Evolutionary conservation across 495 filamentous ascomycete genomes (phyloP), one percentile per base, ranked within the genome.

Genomic region (Cryomyces antarcticus): DNA sequence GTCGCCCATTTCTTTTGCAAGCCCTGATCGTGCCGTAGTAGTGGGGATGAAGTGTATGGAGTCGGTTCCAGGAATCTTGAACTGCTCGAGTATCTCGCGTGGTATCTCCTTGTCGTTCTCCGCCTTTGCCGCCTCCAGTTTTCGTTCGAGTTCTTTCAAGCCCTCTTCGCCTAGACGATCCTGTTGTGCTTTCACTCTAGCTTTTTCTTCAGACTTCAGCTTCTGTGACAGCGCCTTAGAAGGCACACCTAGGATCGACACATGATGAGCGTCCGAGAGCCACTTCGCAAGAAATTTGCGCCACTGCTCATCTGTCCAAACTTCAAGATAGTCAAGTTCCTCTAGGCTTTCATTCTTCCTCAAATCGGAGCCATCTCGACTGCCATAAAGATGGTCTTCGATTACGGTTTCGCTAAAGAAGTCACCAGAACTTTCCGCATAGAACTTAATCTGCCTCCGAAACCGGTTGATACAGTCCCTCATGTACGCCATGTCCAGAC

Each of bases 41-140:
- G 89, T 89, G 38, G 86, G 71, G 52, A 93, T 87, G 58, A 96
- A 94, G 58, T 95, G 83, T 37, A 93, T 89, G 0, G 85, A 87
- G 5, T 86, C 78, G 0, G 82, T 76, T 7, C 74, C 69, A 13
- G 89, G 92, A 31, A 99, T 80, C 37, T 69, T 55, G 62, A 92
- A 93, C 39, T 76, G 66, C 41, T 76, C 75, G n/a, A 96, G 62
- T 29, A 92, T 55, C 28, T 80, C 72, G 37, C 72, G 66, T 6
- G 84, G 82, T 37, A 89, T 83, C 34, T 78, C 72, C 54, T 76
- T 73, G 53, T 93, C 81, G 51, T 92, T 93, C 52, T 80, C 74
- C 4, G 73, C 71, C 55, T 83, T 89, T 5, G 83, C 80, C 24
- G 67, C 69, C 31, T 88, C 80, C 7, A 99, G 71, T 60, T 72